Base-by-base conservation (phyloP, 2,329 filamentous ascomycete genomes). In the Trichophyton verrucosum region DNA sequence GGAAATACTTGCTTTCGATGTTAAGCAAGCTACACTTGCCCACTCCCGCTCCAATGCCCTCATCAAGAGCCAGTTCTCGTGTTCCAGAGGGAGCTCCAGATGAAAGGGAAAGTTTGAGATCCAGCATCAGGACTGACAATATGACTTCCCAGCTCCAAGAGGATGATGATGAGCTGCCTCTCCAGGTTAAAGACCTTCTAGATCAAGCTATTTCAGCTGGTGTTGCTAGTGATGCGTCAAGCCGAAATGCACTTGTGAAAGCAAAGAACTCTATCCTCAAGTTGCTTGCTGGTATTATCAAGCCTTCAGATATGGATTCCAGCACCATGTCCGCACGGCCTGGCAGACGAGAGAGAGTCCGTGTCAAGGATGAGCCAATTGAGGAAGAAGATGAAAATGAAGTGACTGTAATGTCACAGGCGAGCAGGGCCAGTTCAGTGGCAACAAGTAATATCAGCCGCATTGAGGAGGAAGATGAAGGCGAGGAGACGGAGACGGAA, bases 21-120 rank as follows among this genome's bases (percentile, higher is more conserved):
- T 81, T 97, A 1, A 85, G 85, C 65, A 97, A 96, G 74, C 78
- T 96, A 1, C 85, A 91, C 70, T 81, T 97, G 56, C 85, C 86
- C 1, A 81, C 89, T 0, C 78, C 86, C 1, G 85, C 63, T 76
- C 82, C 64, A 77, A 80, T 44, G 69, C 83, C 40, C 85, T 86
- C 71, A 76, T 79, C 36, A 78, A 82, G 55, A 76, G 86, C 55
- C 77, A 68, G 72, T 15, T 72, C 74, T 0, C 70, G 73, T 36
- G 68, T 72, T 3, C 74, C 81, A 36, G 77, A 82, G 33, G 84
- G 85, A 1, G 20, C 58, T 30, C 84, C 89, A 2, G 84, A 89
- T 44, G 64, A 79, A 79, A 51, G 81, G 81, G 57, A 73, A 85
- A 51, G 75, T 83, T 61, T 78, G 78, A 20, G 87, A 84, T 71